Evolutionary conservation across 768 basidiomycete genomes (phyloP).

Genomic region (Hydnomerulius pinastri): DNA sequence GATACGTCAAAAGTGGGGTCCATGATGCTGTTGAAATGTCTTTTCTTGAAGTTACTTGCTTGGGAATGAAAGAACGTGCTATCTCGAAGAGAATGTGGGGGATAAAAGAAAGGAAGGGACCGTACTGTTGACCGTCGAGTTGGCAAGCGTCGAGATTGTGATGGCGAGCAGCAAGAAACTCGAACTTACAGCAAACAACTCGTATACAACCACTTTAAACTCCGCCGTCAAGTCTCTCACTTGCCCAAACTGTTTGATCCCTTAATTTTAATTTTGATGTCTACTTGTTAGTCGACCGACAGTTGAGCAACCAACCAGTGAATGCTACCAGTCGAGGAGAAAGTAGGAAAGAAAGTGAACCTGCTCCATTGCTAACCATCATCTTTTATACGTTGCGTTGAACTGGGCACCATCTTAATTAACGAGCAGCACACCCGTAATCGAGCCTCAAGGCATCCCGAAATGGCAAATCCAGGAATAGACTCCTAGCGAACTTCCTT

Average conservation of each 20-base stretch:
- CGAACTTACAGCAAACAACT: conserved; percentile 11
- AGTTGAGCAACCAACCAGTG: neutral
- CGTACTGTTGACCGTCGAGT: conserved; percentile 21
- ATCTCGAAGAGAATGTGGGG: conserved; percentile 35
- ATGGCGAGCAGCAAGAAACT: conserved; percentile 30
- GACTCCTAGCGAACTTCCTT: too few species aligned
- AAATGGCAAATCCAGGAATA: too few species aligned
- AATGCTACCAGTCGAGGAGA: neutral
- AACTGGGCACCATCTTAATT: too few species aligned
- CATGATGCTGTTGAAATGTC: conserved; percentile 34
- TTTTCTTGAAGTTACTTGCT: conserved; percentile 23
- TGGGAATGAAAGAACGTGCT: conserved; percentile 37
- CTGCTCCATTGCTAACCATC: neutral
- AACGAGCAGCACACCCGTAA: too few species aligned
- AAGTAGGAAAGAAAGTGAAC: neutral
- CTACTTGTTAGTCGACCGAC: too few species aligned
- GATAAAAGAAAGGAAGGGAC: conserved; percentile 41
- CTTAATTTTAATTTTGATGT: too few species aligned
- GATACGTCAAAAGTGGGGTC: conserved; percentile 35
- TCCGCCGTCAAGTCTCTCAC: conserved; percentile 19
- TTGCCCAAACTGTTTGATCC: neutral
- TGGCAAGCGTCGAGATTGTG: conserved; percentile 19
- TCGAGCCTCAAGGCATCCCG: neutral
- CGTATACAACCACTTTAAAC: conserved; percentile 21
- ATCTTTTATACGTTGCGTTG: neutral